Evolutionary conservation across 73 alveolate genomes (phyloP), one percentile per base, ranked within the genome.

Genomic region (Symbiodinium natans): DNA sequence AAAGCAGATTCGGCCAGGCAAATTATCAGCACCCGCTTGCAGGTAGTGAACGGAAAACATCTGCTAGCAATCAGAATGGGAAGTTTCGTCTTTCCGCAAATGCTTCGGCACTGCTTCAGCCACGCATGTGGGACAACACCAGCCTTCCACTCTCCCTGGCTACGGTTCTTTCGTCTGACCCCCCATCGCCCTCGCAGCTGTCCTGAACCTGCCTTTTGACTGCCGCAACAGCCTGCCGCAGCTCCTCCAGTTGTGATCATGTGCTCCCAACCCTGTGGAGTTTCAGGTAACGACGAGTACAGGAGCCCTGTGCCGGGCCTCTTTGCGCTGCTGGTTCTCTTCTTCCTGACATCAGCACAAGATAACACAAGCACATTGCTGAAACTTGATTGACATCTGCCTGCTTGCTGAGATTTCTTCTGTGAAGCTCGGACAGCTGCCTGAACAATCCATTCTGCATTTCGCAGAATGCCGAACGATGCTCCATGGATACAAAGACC

Each of bases 271-370:
- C n/a, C n/a, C n/a, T n/a, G n/a, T n/a, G n/a, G n/a, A n/a, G n/a
- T n/a, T n/a, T n/a, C n/a, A 54, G 74, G 21, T 21, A 54, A 54
- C 13, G 21, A 15, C 21, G 74, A 13, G 13, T 15, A 21, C 74
- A 54, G 74, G 21, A 54, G 13, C 74, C 43, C 9, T 19, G 68
- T 39, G 4, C 31, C 42, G 13, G 63, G 38, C 94, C 94, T 86
- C 94, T 80, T 86, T 86, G 36, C 94, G 94, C 94, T 86, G 94
- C 84, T 86, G 94, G 94, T 54, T 86, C 83, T 86, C 94, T 80
- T 86, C 94, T 39, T 86, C 94, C 93, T 85, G 8, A 15, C 48
- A 23, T 25, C 33, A 19, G 17, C 39, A 25, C 41, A n/a, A 33
- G 11, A 29, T 1, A 41, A 48, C 23, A 48, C 63, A 10, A 48